A percentile compares a stretch with the other conserved stretches of the same genome.
Conservation (phyloP, 352 stramenopile genomes). For the Phytophthora fragariaefolia region DNA sequence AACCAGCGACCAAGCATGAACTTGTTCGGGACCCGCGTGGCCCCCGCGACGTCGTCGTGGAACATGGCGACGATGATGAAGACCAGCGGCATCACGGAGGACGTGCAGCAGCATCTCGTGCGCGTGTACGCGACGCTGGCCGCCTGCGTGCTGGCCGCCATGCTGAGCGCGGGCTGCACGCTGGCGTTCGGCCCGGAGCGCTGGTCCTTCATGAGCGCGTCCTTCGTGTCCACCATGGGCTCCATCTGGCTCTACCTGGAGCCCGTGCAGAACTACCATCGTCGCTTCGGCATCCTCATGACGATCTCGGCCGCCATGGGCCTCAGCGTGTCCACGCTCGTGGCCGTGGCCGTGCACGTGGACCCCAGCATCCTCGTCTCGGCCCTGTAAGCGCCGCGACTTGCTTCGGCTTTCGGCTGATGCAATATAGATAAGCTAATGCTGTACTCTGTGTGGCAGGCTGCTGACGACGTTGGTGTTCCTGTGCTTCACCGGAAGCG, state of each 20-base stretch:
- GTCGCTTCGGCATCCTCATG: conserved; percentile 77
- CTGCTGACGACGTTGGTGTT: conserved; percentile 86
- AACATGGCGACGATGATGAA: conserved; percentile 71
- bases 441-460: conserved; percentile 20
- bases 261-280: conserved; percentile 56
- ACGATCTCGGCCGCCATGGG: conserved; percentile 71
- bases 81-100: conserved; percentile 68
- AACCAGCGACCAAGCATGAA: conserved; percentile 20
- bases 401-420: neutral
- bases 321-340: conserved; percentile 71
- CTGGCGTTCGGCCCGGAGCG: conserved; percentile 45
- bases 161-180: conserved; percentile 49
- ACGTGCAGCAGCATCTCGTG: conserved; percentile 73
- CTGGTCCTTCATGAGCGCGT: conserved; percentile 54
- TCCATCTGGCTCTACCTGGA: conserved; percentile 72
- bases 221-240: conserved; percentile 53
- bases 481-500: conserved; percentile 84
- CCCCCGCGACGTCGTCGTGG: conserved; percentile 38
- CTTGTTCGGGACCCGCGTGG: conserved; percentile 38
- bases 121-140: conserved; percentile 77
- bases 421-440: neutral
- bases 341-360: conserved; percentile 76
- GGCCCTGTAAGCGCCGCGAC: conserved; percentile 69
- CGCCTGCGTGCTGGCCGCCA: conserved; percentile 60
- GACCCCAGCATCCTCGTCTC: conserved; percentile 83